Conservation (phyloP, 352 stramenopile genomes). For the Globisporangium solare region DNA sequence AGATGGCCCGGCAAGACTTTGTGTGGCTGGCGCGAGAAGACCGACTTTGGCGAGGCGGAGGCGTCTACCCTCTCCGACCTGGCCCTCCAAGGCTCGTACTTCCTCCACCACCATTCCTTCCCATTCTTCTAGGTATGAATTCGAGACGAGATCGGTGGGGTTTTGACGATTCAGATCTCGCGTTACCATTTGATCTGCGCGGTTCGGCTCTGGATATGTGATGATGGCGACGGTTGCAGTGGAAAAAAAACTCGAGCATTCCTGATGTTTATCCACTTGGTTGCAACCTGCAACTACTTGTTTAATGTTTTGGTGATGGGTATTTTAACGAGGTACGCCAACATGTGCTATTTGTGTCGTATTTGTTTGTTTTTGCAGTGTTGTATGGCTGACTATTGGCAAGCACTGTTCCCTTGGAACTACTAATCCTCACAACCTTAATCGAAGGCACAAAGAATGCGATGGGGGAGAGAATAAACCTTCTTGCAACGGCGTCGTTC, state of each 20-base stretch:
- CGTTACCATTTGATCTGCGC: background rate
- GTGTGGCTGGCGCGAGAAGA: background rate
- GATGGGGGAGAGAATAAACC: conserved; percentile 9
- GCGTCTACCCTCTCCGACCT: background rate
- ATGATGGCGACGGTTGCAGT: background rate
- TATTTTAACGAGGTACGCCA: no score
- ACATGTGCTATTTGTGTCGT: no score
- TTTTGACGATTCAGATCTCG: conserved; percentile 1
- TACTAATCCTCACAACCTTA: background rate
- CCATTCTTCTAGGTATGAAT: background rate
- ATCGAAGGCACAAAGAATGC: conserved; percentile 1
- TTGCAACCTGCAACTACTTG: no score
- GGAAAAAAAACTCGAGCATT: no score
- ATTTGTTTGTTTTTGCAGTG: background rate
- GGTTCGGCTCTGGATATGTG: background rate
- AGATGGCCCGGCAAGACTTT: background rate
- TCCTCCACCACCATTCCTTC: background rate
- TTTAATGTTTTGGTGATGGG: no score
- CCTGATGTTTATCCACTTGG: no score
- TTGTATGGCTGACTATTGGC: background rate
- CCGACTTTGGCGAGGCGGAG: background rate
- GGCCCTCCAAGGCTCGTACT: background rate
- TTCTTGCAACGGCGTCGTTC: background rate
- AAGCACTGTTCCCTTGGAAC: no score
- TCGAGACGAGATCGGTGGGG: background rate